Evolutionary conservation across 208 protist genomes (phyloP).

Genomic region (Trypanosoma mega): DNA sequence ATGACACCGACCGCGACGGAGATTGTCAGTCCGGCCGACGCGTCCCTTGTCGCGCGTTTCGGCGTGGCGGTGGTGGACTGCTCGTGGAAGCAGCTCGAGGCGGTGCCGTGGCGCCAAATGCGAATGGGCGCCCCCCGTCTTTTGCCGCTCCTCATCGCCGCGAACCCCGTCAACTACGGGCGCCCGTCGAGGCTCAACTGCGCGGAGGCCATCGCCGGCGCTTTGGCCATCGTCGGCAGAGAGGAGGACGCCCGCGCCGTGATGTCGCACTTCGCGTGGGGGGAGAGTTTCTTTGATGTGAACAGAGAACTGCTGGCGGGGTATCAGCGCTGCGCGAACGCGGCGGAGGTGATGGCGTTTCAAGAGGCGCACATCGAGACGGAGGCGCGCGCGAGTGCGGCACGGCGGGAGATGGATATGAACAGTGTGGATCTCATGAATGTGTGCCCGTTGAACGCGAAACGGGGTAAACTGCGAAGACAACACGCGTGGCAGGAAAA

Average conservation of each 20-base stretch:
- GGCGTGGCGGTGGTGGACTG: constrained; percentile 99
- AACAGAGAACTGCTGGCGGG: constrained; percentile 94
- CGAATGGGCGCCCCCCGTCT: constrained; percentile 83
- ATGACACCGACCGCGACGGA: constrained; percentile 93
- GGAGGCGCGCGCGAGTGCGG: constrained; percentile 40
- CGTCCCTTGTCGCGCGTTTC: constrained; percentile 70
- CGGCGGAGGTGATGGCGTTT: constrained; percentile 60
- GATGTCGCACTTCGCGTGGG: constrained; percentile 97
- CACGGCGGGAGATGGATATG: constrained; percentile 48
- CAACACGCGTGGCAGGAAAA: constrained; percentile 17
- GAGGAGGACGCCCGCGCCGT: constrained; percentile 90
- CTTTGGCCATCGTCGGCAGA: constrained; percentile 94
- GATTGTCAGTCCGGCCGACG: constrained; percentile 94
- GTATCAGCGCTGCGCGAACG: constrained; percentile 58
- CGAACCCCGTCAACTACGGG: constrained; percentile 99
- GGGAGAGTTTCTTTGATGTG: constrained; percentile 95
- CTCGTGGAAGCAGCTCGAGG: constrained; percentile 97
- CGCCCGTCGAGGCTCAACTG: constrained; percentile 97
- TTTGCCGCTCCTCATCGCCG: constrained; percentile 98
- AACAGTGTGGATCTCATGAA: constrained; percentile 51
- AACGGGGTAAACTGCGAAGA: constrained; percentile 45
- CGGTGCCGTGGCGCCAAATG: constrained; percentile 95
- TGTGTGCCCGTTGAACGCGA: constrained; percentile 50
- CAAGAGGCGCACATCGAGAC: constrained; percentile 57
- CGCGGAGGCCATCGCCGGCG: constrained; percentile 96